Evolutionary conservation across 2,329 filamentous ascomycete genomes (phyloP).

Genomic region (Macrophomina tecta): DNA sequence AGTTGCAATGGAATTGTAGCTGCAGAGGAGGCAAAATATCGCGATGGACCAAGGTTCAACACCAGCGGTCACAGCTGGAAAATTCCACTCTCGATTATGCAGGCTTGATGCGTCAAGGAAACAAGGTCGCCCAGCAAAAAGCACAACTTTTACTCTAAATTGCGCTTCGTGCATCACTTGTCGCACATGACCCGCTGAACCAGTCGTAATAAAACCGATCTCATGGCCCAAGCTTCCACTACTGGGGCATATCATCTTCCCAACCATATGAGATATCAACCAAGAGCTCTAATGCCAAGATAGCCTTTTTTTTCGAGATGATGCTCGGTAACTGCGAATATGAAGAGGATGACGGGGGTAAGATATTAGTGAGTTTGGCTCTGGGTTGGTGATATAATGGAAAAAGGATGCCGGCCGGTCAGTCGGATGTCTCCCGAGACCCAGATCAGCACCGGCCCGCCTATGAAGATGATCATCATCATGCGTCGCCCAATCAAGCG

Average conservation of each 20-base stretch:
- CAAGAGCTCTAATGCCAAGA: constrained; percentile 8
- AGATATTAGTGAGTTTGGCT: constrained; percentile 16
- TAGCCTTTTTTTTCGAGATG: constrained; percentile 12
- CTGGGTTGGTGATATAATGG: constrained; percentile 6
- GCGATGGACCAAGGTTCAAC: background rate
- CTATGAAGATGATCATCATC: constrained; percentile 21
- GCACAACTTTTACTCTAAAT: constrained; percentile 13
- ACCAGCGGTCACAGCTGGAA: background rate
- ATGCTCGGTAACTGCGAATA: constrained; percentile 5
- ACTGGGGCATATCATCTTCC: background rate
- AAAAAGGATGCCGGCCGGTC: constrained; percentile 16
- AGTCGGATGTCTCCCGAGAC: constrained; percentile 22
- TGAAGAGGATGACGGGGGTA: background rate
- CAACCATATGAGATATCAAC: constrained; percentile 7
- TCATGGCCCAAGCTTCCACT: constrained; percentile 18
- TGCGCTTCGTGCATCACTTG: constrained; percentile 13
- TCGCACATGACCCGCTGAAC: constrained; percentile 16
- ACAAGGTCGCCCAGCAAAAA: background rate
- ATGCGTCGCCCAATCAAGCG: constrained; percentile 18
- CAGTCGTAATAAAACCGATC: constrained; percentile 18
- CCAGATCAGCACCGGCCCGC: constrained; percentile 20
- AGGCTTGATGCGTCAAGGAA: background rate
- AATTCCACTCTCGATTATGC: background rate
- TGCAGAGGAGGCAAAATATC: no score
- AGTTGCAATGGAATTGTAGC: no score